Base-by-base conservation (phyloP, 78 protist species). In the Pigoraptor vietnamica region DNA sequence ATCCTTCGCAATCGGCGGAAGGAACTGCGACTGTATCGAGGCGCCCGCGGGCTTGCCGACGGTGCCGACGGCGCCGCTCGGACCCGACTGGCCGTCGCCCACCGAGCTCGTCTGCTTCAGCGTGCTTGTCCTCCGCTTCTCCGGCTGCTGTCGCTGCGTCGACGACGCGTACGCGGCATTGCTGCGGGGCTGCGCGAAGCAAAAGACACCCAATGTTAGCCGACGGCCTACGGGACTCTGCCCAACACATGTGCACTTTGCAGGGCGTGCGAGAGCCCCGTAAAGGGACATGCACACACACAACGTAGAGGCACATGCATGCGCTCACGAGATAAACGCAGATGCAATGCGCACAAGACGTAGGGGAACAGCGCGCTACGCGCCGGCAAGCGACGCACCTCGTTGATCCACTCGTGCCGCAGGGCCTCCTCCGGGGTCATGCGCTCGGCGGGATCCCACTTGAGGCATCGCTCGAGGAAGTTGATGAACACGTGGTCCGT, bases 391-490 rank as follows among this genome's bases (percentile, higher is more conserved):
- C n/a, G n/a, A n/a, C 67, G 67, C 67, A 48, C 67, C 67, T 48
- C 67, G 67, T 48, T 48, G 67, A 48, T 48, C 67, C 67, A 48
- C 67, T 48, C 67, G 88, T 97, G 98, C 19, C 89, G 89, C 37
- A 96, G 93, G 23, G 99, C 99, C 37, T 94, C 92, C 0, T 9
- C 0, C 14, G 97, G 96, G 6, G 95, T 93, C 81, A 96, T 93
- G 48, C 99, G 94, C 89, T 95, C 79, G 81, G 36, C 93, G 0
- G 98, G 98, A 90, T 97, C 97, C 39, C 90, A 92, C n/a, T 35
- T 48, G 37, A 97, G 95, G 56, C 94, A 40, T 38, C 36, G 19
- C 35, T 38, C 79, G 24, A 96, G 81, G 21, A 96, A 90, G 90
- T 96, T 93, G 86, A 32, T 10, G 1, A 92, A 82, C 37, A 23